Percentiles rank a stretch among this genome's conserved stretches.
These are phyloP conservation scores for Collariella sp. DNA, from an alignment of 495 filamentous ascomycete genomes.

Conservation along the genomic window DNA sequence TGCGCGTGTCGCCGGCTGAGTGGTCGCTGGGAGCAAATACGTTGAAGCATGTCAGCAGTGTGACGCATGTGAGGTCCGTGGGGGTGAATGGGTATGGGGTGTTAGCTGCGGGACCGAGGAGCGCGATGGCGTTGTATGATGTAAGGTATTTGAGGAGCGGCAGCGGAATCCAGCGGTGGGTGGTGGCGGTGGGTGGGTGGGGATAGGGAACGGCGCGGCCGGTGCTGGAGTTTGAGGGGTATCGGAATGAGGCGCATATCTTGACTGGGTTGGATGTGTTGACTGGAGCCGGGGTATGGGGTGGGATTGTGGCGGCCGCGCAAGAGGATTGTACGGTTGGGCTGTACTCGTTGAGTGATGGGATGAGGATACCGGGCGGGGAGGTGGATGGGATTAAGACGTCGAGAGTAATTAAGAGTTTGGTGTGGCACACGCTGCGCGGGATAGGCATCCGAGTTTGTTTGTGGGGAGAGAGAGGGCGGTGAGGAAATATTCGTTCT, in stretches of 20 bases:
- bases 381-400: slow-evolving; percentile 8
- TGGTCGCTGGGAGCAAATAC: slow-evolving; percentile 13
- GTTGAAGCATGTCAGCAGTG: slow-evolving; percentile 20
- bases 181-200: background rate
- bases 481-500: slow-evolving; percentile 28
- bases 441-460: slow-evolving; percentile 12
- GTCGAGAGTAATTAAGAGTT: slow-evolving; percentile 6
- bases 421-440: slow-evolving; percentile 1
- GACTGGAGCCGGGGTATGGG: slow-evolving; percentile 8
- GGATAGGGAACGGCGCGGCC: slow-evolving; percentile 15
- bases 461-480: slow-evolving; percentile 6
- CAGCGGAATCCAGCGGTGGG: background rate
- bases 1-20: slow-evolving; percentile 14
- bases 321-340: slow-evolving; percentile 34
- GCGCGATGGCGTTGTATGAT: slow-evolving; percentile 34
- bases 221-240: slow-evolving; percentile 29
- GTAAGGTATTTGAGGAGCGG: slow-evolving; percentile 20
- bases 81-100: slow-evolving; percentile 28
- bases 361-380: slow-evolving; percentile 17
- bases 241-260: slow-evolving; percentile 29
- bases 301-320: slow-evolving; percentile 33
- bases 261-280: slow-evolving; percentile 32
- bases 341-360: slow-evolving; percentile 34
- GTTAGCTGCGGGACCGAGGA: slow-evolving; percentile 31
- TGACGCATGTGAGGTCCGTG: slow-evolving; percentile 29